Base-by-base conservation (phyloP, 108 stramenopile species). In the Discostella stelligeroides region DNA sequence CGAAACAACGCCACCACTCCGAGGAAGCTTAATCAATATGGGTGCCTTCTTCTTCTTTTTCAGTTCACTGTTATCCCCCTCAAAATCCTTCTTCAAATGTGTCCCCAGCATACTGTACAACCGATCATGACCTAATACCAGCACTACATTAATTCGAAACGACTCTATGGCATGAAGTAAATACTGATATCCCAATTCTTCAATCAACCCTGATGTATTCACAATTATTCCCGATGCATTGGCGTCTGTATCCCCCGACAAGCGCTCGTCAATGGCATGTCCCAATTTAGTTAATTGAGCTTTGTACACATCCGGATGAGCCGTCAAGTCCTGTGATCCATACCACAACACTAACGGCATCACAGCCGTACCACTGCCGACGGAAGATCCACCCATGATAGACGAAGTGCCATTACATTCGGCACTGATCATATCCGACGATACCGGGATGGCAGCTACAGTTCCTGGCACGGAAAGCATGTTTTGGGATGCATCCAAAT, bases 111-210 rank as follows among this genome's bases (percentile, higher is more conserved):
- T 89, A 64, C 85, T 88, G 76, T 95, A 95, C 53, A 95, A 57
- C 67, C 90, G 84, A 85, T 95, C 94, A 66, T 95, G 91, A 11
- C 94, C 94, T 69, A 95, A 23, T 0, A 95, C 84, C 47, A 95
- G 60, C 18, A 95, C 77, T 23, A 92, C 88, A 40, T 85, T 78
- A 14, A 95, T 92, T 15, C 80, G 64, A 18, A 95, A 64, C 18
- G 88, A 79, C 15, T 87, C 66, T 12, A 91, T 80, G 11, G 90
- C 77, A 72, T 92, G 84, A 14, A 92, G 59, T 43, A 92, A 43
- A 12, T 85, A 75, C 24, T 85, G 59, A 49, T 85, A 81, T 23
- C 91, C 86, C 54, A 81, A 76, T 23, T 88, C 86, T 65, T 89
- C 84, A 62, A 91, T 89, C 80, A 81, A 88, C 15, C 94, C 91